Evolutionary conservation across 345 rosid genomes (phyloP), one percentile per base, ranked within the genome.

Genomic region (Bruguiera gymnorhiza): DNA sequence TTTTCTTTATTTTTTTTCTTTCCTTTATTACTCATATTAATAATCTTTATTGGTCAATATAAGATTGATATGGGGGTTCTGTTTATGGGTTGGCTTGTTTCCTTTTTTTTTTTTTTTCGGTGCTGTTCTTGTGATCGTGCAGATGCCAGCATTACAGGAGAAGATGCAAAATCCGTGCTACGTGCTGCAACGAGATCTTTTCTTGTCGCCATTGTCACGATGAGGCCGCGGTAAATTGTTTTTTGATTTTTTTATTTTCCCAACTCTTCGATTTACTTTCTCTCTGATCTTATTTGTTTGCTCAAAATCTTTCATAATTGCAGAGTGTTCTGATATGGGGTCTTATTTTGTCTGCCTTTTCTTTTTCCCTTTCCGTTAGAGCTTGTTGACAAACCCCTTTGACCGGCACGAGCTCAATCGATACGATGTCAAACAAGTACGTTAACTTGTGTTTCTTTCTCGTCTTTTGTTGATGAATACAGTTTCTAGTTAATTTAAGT

Each of bases 181-280:
- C 96, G 6, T 94, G 97, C 62, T 94, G 98, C 86, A 89, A 91
- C 76, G 97, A 91, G 88, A 85, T 91, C 75, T 94, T 83, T 73
- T 61, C 79, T 66, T 94, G 97, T 80, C 95, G 97, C 62, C 98
- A 91, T 85, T 94, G 98, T 78, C 98, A 94, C 81, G 89, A 91
- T 70, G 97, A 91, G 81, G 85, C 84, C 50, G 75, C 84, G 78
- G 98, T 94, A 56, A 87, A 34, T 7, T 27, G 29, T 2, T 27
- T 27, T 27, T 27, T 24, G 0, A 24, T 24, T 27, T 27, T 27
- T 27, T 27, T 71, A 34, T 2, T 39, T 63, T 3, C 1, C 19
- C 5, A 51, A 23, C n/a, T 30, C 26, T 27, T 63, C 24, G 19
- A 3, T 66, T 62, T 68, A 8, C 36, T 11, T 59, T 21, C 2